Conservation (phyloP, 1,139 yeast genomes). For the Wickerhamomyces sp. region DNA sequence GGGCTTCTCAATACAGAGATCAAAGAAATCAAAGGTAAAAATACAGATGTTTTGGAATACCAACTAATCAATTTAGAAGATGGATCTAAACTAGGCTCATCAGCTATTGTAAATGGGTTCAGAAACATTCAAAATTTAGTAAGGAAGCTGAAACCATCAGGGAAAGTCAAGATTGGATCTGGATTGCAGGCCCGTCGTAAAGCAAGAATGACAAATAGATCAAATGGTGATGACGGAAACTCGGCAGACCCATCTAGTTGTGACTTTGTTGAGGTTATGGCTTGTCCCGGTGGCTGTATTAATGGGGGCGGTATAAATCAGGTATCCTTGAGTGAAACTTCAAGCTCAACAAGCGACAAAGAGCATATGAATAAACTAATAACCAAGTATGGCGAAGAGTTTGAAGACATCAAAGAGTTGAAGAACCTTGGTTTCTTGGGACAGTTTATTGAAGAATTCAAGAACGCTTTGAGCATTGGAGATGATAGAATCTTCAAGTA, state of each 20-base stretch:
- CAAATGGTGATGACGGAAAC: neutral
- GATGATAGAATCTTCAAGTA: constrained; percentile 40
- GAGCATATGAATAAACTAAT: constrained; percentile 11
- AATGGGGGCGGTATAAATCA: constrained; percentile 92
- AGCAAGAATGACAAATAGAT: constrained; percentile 20
- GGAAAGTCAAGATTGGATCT: constrained; percentile 22
- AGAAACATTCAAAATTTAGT: constrained; percentile 92
- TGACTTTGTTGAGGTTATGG: constrained; percentile 93
- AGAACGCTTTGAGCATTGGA: constrained; percentile 28
- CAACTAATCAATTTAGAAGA: constrained; percentile 38
- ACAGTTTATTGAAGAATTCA: constrained; percentile 35
- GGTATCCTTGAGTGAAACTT: constrained; percentile 26
- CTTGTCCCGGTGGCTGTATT: constrained; percentile 96
- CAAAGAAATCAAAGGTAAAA: constrained; percentile 50
- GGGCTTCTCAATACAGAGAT: constrained; percentile 22
- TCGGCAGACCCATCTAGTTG: constrained; percentile 59
- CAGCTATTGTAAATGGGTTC: constrained; percentile 86
- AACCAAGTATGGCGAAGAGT: constrained; percentile 13
- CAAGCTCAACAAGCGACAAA: constrained; percentile 15
- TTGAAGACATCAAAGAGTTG: constrained; percentile 15
- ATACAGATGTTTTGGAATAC: constrained; percentile 70
- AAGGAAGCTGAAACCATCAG: constrained; percentile 60
- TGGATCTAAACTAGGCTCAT: constrained; percentile 45
- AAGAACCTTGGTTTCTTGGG: constrained; percentile 10
- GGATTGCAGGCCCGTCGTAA: constrained; percentile 30